Conservation (phyloP, 148 eudicot species). For the Salicornia ramosissima region DNA sequence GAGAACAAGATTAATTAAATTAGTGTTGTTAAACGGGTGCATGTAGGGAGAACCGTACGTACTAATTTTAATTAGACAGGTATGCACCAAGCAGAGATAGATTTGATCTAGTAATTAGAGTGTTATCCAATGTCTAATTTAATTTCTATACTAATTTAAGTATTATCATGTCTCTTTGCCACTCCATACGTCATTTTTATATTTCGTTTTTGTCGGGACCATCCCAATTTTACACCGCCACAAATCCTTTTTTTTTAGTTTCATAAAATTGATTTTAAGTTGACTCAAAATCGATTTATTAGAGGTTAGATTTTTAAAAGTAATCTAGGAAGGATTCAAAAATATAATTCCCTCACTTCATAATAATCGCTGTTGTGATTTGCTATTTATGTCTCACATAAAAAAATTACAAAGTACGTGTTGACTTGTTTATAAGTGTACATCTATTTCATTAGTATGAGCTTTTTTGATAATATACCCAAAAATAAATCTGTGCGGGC, state of each 20-base stretch:
- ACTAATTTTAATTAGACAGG: background rate
- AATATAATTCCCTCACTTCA: no score
- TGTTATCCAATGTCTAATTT: constrained; percentile 11
- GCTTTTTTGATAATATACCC: no score
- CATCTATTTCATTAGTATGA: no score
- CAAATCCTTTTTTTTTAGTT: background rate
- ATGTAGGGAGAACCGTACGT: background rate
- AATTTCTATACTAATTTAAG: background rate
- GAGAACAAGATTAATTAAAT: background rate
- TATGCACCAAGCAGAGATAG: background rate
- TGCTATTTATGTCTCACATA: no score
- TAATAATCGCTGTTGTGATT: no score
- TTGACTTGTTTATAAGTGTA: no score
- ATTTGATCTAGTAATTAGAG: constrained; percentile 15
- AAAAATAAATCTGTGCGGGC: no score
- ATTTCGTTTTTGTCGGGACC: background rate
- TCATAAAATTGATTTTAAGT: background rate
- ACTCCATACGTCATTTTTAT: background rate
- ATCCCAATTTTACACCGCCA: background rate
- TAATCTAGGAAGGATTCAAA: no score
- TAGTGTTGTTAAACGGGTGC: no score
- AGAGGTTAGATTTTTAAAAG: no score
- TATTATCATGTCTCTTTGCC: background rate
- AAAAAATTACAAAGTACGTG: no score
- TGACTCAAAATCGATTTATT: no score